phyloP scores from a whole-genome alignment of 169 alveolate species.

The Plasmodium gaboni region DNA sequence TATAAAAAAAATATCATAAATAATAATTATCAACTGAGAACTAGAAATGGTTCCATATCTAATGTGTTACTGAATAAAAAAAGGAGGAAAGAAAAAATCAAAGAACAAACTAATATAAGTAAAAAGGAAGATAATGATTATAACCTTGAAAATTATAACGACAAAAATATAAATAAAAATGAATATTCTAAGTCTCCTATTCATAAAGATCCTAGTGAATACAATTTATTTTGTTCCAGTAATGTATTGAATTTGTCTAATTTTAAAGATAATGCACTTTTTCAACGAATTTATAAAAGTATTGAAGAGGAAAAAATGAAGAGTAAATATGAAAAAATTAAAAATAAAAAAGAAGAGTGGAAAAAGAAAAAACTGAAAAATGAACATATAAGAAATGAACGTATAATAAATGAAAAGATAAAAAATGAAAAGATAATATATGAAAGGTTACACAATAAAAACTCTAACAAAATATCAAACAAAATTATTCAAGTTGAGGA shows the following conservation, averaged over 20 bases:
- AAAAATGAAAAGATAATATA: background rate
- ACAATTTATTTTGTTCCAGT: background rate
- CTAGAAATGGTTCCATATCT: too few relatives aligned
- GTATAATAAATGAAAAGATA: background rate
- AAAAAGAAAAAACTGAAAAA: background rate
- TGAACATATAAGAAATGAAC: background rate
- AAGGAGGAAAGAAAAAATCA: background rate
- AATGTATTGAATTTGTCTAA: conserved; percentile 15
- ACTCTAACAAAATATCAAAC: too few relatives aligned
- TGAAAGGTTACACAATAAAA: too few relatives aligned
- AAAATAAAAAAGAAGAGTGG: conserved; percentile 4
- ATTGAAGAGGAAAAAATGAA: conserved; percentile 47
- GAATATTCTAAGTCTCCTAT: background rate
- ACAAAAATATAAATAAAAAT: background rate
- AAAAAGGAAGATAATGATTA: conserved; percentile 7
- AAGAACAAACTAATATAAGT: conserved; percentile 12
- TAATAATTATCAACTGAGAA: too few relatives aligned
- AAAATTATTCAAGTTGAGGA: background rate
- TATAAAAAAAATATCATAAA: too few relatives aligned
- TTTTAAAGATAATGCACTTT: conserved; percentile 29
- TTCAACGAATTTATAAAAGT: conserved; percentile 53
- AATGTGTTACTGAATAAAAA: too few relatives aligned
- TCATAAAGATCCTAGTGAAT: conserved; percentile 1
- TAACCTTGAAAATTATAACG: background rate
- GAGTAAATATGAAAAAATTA: conserved; percentile 41